A percentile compares a stretch with the other conserved stretches of the same genome.
These are phyloP conservation scores for Lasiodiplodia gonubiensis DNA, from an alignment of 2,329 filamentous ascomycete species.

Conservation along the genomic window DNA sequence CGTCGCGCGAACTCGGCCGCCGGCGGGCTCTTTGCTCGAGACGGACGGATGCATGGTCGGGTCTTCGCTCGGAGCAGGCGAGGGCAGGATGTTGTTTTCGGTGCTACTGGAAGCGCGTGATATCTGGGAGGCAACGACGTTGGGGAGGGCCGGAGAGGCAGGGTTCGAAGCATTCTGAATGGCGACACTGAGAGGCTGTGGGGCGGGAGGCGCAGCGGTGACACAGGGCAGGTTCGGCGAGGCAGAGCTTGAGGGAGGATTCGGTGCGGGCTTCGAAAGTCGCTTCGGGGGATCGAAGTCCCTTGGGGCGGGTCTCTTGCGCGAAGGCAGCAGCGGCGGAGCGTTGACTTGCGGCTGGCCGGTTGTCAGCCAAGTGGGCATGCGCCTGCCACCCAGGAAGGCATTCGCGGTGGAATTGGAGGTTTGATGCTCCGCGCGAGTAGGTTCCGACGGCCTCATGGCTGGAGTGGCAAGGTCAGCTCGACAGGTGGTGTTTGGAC, in stretches of 20 bases:
- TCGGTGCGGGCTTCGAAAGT: neutral
- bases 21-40: slow-evolving; percentile 60
- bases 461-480: neutral
- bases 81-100: slow-evolving; percentile 57
- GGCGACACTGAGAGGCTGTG: neutral
- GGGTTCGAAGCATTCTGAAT: slow-evolving; percentile 37
- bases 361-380: slow-evolving; percentile 22
- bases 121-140: slow-evolving; percentile 31
- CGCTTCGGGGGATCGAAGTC: neutral
- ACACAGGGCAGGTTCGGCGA: neutral
- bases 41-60: slow-evolving; percentile 63
- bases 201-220: neutral
- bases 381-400: slow-evolving; percentile 24
- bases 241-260: neutral
- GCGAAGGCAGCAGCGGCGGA: slow-evolving; percentile 10
- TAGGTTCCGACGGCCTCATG: slow-evolving; percentile 11
- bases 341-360: slow-evolving; percentile 4
- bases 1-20: neutral
- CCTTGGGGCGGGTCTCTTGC: slow-evolving; percentile 14
- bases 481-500: neutral
- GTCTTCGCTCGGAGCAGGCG: slow-evolving; percentile 68
- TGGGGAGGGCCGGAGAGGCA: slow-evolving; percentile 44
- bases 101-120: slow-evolving; percentile 14
- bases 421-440: slow-evolving; percentile 7
- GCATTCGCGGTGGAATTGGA: slow-evolving; percentile 28